Evolutionary conservation across 805 yeast genomes (phyloP), one percentile per base, ranked within the genome.

Genomic region (Ogataea ganodermae): DNA sequence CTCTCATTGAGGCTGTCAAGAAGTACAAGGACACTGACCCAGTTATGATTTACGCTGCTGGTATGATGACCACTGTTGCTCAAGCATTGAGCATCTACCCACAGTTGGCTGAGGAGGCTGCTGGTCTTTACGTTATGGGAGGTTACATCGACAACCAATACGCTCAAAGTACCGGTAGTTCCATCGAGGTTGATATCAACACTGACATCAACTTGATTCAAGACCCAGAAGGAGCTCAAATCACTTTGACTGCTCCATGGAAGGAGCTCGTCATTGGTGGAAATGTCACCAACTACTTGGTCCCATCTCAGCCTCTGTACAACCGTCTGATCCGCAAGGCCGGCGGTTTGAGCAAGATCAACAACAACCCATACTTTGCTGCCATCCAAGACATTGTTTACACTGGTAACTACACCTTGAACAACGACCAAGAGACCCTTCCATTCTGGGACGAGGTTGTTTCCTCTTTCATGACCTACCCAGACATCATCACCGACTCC

Each of bases 161-260:
- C 44, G 70, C 68, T 3, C 69, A 66, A 42, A 71, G 67, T 26
- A 53, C 58, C 13, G 68, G 67, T 33, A 41, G 56, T 30, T 48
- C 67, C 24, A 61, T 65, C 35, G 58, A 67, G 18, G 62, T 66
- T 40, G 75, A 72, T 51, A 61, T 71, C 52, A 68, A 69, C 61
- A 69, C 74, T 31, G 76, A 73, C 52, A 69, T 73, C 59, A 71
- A 73, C 59, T 56, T 71, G 43, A 70, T 71, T 49, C 69, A 68
- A 52, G 77, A 72, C 53, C 75, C 77, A 12, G 76, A 72, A 57
- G 76, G 73, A 14, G 75, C 76, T 27, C 73, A 71, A 55, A 70
- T 69, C 9, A 72, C 65, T n/a, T 51, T 72, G 37, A 65, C 74
- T 28, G 71, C 74, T 7, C 63, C 65, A 21, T 72, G 75, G 75